Conservation (phyloP, 2,329 filamentous ascomycete genomes). For the Camptophora hylomeconis region DNA sequence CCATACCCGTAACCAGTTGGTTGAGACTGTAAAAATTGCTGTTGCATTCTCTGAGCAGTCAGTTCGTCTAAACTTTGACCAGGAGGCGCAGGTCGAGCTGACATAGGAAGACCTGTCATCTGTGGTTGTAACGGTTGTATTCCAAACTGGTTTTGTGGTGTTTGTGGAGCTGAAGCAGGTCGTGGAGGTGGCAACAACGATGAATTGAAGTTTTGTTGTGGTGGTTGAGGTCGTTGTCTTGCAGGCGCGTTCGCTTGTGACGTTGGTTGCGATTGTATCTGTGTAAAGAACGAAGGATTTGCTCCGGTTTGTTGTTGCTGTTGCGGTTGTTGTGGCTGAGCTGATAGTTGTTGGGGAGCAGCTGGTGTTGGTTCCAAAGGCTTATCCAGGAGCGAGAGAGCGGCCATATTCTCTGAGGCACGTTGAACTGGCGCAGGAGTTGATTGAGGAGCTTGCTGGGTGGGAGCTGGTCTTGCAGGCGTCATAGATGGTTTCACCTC, state of each 20-base stretch:
- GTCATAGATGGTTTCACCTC: conserved; percentile 75
- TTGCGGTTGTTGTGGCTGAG: conserved; percentile 14
- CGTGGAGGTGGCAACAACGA: conserved; percentile 65
- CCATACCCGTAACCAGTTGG: conserved; percentile 46
- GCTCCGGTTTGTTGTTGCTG: conserved; percentile 28
- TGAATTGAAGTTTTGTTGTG: conserved; percentile 44
- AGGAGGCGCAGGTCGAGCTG: conserved; percentile 49
- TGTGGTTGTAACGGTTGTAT: conserved; percentile 70
- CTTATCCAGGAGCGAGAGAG: conserved; percentile 50
- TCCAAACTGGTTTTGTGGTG: conserved; percentile 58
- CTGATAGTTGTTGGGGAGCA: conserved; percentile 28
- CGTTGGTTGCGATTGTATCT: conserved; percentile 26
- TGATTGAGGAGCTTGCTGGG: conserved; percentile 20
- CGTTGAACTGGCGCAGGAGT: conserved; percentile 28
- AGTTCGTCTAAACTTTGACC: conserved; percentile 69
- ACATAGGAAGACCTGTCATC: conserved; percentile 59
- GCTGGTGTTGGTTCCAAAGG: conserved; percentile 43
- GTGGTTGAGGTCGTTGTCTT: conserved; percentile 56
- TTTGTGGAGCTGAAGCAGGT: conserved; percentile 76
- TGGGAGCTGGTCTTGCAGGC: conserved; percentile 13
- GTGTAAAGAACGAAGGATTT: conserved; percentile 38
- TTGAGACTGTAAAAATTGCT: conserved; percentile 47
- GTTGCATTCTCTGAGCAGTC: conserved; percentile 52
- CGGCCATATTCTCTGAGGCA: conserved; percentile 55
- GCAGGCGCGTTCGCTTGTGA: conserved; percentile 22